These are phyloP conservation scores for Sphaerobolus stellatus DNA, from an alignment of 1,284 basidiomycete species.

Conservation along the genomic window DNA sequence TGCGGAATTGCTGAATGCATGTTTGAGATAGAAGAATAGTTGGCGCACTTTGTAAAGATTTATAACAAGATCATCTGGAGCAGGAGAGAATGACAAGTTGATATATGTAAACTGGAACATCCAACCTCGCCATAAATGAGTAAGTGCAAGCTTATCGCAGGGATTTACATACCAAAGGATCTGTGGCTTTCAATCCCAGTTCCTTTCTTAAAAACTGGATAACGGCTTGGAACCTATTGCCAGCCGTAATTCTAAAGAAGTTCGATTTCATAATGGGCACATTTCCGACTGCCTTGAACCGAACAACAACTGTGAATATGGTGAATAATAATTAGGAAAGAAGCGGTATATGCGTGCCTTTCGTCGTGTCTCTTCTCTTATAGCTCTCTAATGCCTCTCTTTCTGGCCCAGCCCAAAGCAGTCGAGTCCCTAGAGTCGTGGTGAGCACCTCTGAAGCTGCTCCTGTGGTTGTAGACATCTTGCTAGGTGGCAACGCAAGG, in stretches of 20 bases:
- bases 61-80: constrained; percentile 89
- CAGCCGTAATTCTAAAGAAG: constrained; percentile 95
- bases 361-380: constrained; percentile 80
- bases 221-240: constrained; percentile 93
- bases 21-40: not conserved
- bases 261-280: constrained; percentile 99
- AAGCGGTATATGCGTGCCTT: constrained; percentile 51
- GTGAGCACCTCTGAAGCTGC: too few relatives aligned
- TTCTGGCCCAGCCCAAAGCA: too few relatives aligned
- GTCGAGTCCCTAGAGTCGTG: too few relatives aligned
- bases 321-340: not conserved
- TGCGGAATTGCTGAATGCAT: constrained; percentile 30
- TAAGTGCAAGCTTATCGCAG: not conserved
- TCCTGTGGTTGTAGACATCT: too few relatives aligned
- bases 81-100: constrained; percentile 94
- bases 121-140: constrained; percentile 2
- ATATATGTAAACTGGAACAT: constrained; percentile 86
- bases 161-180: constrained; percentile 71
- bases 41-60: constrained; percentile 76
- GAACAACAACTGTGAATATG: constrained; percentile 75
- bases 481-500: too few relatives aligned
- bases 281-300: constrained; percentile 98
- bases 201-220: constrained; percentile 93
- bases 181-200: constrained; percentile 83
- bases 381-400: constrained; percentile 77